Base-by-base conservation (phyloP, 257 asterid species). In the Forsythia viridissima region DNA sequence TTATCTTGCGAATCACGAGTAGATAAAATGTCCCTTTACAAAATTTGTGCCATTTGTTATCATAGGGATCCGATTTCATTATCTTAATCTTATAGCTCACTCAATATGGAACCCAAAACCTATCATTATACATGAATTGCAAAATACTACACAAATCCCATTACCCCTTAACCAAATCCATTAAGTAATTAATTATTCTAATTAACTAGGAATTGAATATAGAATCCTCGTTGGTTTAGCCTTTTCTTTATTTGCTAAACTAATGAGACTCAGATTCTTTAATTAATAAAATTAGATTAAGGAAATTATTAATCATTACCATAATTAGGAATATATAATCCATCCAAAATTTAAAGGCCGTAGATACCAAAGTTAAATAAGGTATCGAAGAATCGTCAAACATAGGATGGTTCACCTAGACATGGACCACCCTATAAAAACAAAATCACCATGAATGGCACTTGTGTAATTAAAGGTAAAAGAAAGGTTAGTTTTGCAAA, bases 351-450 rank as follows among this genome's bases (percentile, higher is more conserved):
- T 46, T 57, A 3, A 21, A 42, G 41, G 79, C 39, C 42, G 42
- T 79, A 73, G 15, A 70, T 41, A 42, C 41, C 77, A 52, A 61
- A 43, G 61, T 38, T 20, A 80, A 24, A 42, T 69, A 74, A 55
- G 40, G 75, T 75, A 71, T 71, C 73, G 55, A 57, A 74, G 41
- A 73, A 72, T 81, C 80, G 77, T 67, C 76, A 36, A 41, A 80
- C 73, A 61, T 12, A 78, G 82, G 84, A 34, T 36, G 80, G 86
- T 80, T 80, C 86, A 75, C 85, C 86, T 74, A 73, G 55, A 55
- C 65, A 6, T 36, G 76, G 71, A 73, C 77, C 84, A 80, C 72
- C 38, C 11, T 65, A 76, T 37, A 8, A 46, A 24, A 51, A 80
- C 66, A 57, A 57, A 57, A 20, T 57, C 10, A n/a, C 36, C 4